These are phyloP conservation scores for Spinacia oleracea DNA, from an alignment of 179 eudicot genomes.

Conservation along the genomic window DNA sequence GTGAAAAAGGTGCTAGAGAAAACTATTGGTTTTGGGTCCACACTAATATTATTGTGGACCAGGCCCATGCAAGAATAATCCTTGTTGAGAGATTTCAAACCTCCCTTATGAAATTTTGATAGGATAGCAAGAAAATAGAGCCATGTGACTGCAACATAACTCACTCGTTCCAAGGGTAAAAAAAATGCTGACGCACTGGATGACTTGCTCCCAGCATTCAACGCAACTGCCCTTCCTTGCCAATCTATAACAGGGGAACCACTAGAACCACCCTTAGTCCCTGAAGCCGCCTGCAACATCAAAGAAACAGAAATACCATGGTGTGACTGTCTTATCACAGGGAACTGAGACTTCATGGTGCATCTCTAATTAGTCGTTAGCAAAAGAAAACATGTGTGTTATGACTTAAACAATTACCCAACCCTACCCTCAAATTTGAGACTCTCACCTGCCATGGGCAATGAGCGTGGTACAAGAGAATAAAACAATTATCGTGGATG, in stretches of 20 bases:
- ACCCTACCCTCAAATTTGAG: not conserved
- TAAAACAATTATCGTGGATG: not conserved
- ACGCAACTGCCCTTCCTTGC: conserved; percentile 98
- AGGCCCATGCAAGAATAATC: too few relatives aligned
- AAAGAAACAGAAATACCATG: not conserved
- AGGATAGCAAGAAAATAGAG: conserved; percentile 7
- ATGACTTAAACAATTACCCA: not conserved
- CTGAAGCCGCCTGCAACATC: conserved; percentile 86
- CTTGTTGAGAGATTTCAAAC: too few relatives aligned
- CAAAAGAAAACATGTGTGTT: not conserved
- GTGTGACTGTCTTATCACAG: not conserved
- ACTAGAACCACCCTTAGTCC: conserved; percentile 98
- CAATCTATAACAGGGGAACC: conserved; percentile 99
- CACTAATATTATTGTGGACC: too few relatives aligned
- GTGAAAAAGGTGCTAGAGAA: too few relatives aligned
- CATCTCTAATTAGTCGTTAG: not conserved
- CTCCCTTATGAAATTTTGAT: not conserved
- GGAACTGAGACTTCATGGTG: not conserved
- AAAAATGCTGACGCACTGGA: conserved; percentile 98
- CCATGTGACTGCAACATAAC: conserved; percentile 21
- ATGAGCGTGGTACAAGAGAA: not conserved
- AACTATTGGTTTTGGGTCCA: too few relatives aligned
- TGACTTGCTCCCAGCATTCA: conserved; percentile 97
- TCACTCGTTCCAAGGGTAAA: conserved; percentile 91
- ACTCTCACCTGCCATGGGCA: not conserved